Base-by-base conservation (phyloP, 2,329 filamentous ascomycete genomes). In the Colletotrichum sp. region DNA sequence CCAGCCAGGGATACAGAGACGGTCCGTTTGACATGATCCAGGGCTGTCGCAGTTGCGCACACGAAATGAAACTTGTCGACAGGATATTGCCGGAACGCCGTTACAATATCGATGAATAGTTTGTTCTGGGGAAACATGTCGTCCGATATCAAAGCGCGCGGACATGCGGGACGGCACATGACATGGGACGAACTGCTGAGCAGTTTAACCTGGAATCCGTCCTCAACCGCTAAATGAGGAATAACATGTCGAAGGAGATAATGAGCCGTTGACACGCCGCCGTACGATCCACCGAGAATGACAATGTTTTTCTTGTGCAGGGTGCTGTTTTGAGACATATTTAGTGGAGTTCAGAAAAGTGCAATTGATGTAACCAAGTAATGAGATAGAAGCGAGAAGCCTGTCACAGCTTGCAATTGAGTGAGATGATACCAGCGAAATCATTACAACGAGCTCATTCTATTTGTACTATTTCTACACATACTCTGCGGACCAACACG, bases 241-340 rank as follows among this genome's bases (percentile, higher is more conserved):
- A 91, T 62, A 28, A 84, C 84, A 82, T 92, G 89, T 75, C 88
- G 88, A 32, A 90, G 86, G 32, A 90, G 82, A 77, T 90, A 89
- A 77, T 92, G 90, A 2, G 90, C 88, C 6, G 83, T 85, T 8
- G 86, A 87, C 6, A 90, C 71, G 28, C 90, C 90, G 13, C 81
- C 88, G 76, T 88, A 91, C 12, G 89, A 90, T 24, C 86, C 89
- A 28, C 90, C 90, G 3, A 92, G 81, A 26, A 92, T 84, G 76
- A 91, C 81, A 71, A 91, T 88, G 71, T 84, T 85, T 48, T 84
- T 84, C 32, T 34, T 34, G 32, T 0, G 34, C 85, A 2, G 1
- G 12, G 1, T 32, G 12, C 32, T 1, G 32, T 32, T 26, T 28
- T 0, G 21, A 6, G 55, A 16, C 55, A 58, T 56, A 30, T 30